Evolutionary conservation across 179 eudicot genomes (phyloP), one percentile per base, ranked within the genome.

Genomic region (Silene noctiflora): DNA sequence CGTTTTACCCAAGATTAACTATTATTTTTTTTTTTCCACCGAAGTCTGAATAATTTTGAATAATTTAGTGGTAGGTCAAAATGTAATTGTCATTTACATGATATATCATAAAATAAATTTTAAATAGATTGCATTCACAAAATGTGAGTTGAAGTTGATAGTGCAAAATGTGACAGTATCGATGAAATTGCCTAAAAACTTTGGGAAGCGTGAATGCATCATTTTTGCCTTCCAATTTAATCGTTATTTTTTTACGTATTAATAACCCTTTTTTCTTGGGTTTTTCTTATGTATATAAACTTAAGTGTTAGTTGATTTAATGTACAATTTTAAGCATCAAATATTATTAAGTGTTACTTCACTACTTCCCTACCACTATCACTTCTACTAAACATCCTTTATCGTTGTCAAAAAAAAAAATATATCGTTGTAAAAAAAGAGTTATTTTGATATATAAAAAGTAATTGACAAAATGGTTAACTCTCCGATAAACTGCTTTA

Each of bases 211-310:
- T 44, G 60, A 33, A 69, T 69, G 63, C 81, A 79, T 39, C 1
- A n/a, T 84, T 83, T 84, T 69, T 69, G 88, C 83, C 88, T 79
- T 61, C 77, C 73, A 78, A 46, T 76, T 76, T 66, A 78, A 74
- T 81, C 76, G 84, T 59, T 20, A 25, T 65, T 68, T 8, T 8
- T 2, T 29, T 39, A 21, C 46, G 12, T 33, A 12, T 27, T 70
- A 69, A 61, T 71, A 22, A 72, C 3, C 44, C 63, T 55, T 48
- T 66, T 22, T 71, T 64, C 13, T 29, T 64, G 72, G 69, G 10
- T 13, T 21, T 65, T 3, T n/a, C 27, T 19, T 42, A 29, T 68
- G 29, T 68, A 68, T 68, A 68, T 68, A 68, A 68, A 68, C 72
- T 3, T 0, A 3, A 39, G n/a, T 66, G 21, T 66, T 9, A 12